Evolutionary conservation across 2,329 filamentous ascomycete genomes (phyloP), one percentile per base, ranked within the genome.

Genomic region (Parastagonospora avenae): DNA sequence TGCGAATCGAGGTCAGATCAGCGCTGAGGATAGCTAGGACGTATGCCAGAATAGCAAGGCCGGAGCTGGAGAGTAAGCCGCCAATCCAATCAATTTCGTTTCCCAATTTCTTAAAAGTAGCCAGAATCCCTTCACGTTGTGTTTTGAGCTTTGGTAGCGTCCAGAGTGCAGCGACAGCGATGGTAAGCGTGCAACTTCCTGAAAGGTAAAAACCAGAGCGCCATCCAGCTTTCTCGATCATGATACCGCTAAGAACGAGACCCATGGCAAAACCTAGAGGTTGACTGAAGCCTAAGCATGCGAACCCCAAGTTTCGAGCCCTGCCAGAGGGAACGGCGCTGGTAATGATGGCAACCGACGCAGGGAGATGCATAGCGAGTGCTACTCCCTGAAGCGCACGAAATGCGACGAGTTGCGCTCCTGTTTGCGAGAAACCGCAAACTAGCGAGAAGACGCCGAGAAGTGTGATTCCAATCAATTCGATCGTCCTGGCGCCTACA

Each of bases 261-360:
- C 81, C 81, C 7, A 81, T 58, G 0, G 78, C 79, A 55, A 81
- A 83, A 0, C 81, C 81, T 0, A 83, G 61, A 0, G 79, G 76
- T 47, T 79, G 75, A 36, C 75, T 76, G 19, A 80, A 60, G 0
- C 81, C 79, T 5, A 81, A 50, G 46, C 74, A 78, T 33, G 57
- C 60, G 54, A 73, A 69, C 0, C 63, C 60, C 62, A 78, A 42
- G 63, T 71, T 71, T 14, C 66, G 50, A 2, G 60, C 51, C 41
- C 59, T 50, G 9, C 68, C 67, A 12, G 54, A 46, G 2, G 63
- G 65, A 2, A 69, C 57, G 19, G 63, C 59, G 5, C 46, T 50
- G 1, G 66, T 73, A 43, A 81, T 78, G 19, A 81, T 74, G 2
- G 77, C 73, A 0, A 80, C 77, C 0, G 76, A 76, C 0, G 78